phyloP scores from a whole-genome alignment of 1,139 yeast species.

The Pichia sp. region DNA sequence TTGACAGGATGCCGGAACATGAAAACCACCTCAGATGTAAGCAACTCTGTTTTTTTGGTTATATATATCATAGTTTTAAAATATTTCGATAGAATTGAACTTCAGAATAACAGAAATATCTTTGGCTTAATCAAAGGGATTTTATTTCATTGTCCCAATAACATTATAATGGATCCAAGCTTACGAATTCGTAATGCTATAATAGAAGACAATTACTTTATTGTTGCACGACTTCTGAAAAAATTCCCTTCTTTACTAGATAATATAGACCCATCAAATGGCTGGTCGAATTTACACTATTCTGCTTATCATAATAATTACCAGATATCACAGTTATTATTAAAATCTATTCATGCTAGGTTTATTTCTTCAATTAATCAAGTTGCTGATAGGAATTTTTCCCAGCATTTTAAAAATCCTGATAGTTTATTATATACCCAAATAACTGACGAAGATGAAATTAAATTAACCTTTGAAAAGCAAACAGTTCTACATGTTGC shows the following conservation, averaged over 20 bases:
- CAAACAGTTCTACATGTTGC: slow-evolving; percentile 77
- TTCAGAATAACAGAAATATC: no score
- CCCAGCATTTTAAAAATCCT: slow-evolving; percentile 4
- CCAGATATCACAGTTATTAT: slow-evolving; percentile 60
- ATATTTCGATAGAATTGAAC: no score
- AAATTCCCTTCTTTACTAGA: slow-evolving; percentile 74
- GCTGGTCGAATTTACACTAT: slow-evolving; percentile 89
- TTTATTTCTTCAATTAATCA: slow-evolving; percentile 25
- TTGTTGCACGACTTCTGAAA: slow-evolving; percentile 63
- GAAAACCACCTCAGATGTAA: no score
- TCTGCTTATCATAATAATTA: slow-evolving; percentile 79
- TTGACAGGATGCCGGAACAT: no score
- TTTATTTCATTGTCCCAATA: neutral
- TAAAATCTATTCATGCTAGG: slow-evolving; percentile 36
- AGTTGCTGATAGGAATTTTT: slow-evolving; percentile 10
- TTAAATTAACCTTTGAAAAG: slow-evolving; percentile 50
- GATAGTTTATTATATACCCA: slow-evolving; percentile 20
- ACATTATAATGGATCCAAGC: slow-evolving; percentile 47
- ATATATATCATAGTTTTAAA: no score
- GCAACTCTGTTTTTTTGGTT: no score
- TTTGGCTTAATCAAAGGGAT: no score
- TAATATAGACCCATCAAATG: slow-evolving; percentile 65
- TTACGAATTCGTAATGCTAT: slow-evolving; percentile 71
- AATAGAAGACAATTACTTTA: slow-evolving; percentile 61
- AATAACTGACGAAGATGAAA: slow-evolving; percentile 29